Percentiles rank a stretch among this genome's conserved stretches.
phyloP scores from a whole-genome alignment of 2,329 filamentous ascomycete genomes.

The Chaetothyriales sp. region DNA sequence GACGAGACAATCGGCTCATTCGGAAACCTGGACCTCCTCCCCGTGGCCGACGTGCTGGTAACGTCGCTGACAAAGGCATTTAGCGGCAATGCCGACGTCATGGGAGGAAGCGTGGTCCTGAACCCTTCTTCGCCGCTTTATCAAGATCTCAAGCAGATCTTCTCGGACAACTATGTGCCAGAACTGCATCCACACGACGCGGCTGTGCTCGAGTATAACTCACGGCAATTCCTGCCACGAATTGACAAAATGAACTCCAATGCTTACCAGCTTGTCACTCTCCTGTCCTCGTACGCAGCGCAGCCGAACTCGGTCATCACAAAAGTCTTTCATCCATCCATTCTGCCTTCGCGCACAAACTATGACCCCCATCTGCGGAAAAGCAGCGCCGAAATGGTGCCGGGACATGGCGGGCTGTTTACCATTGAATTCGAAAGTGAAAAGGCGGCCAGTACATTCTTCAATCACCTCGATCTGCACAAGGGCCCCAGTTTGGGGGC shows the following conservation, averaged over 20 bases:
- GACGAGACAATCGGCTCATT: conserved; percentile 27
- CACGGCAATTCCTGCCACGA: conserved; percentile 15
- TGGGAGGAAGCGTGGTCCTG: conserved; percentile 38
- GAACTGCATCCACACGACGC: conserved; percentile 17
- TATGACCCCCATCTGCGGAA: conserved; percentile 13
- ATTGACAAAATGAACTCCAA: conserved; percentile 14
- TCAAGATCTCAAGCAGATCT: conserved; percentile 20
- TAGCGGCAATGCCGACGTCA: conserved; percentile 40
- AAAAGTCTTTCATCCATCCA: conserved; percentile 16
- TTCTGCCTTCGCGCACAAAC: conserved; percentile 1
- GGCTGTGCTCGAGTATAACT: conserved; percentile 15
- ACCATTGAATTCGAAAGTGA: conserved; percentile 32
- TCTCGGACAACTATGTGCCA: conserved; percentile 11
- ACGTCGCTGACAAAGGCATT: conserved; percentile 45
- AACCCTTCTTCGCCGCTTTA: conserved; percentile 34
- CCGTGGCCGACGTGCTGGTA: conserved; percentile 35
- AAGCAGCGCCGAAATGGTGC: conserved; percentile 31
- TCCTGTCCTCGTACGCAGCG: conserved; percentile 10
- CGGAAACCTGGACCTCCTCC: conserved; percentile 31
- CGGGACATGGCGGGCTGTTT: conserved; percentile 42
- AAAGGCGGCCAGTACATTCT: conserved; percentile 18
- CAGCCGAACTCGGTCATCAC: conserved; percentile 11
- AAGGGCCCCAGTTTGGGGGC: conserved; percentile 19
- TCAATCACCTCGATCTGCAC: conserved; percentile 20
- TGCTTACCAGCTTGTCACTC: conserved; percentile 13